Conservation (phyloP, 2,329 filamentous ascomycete species). For the Stylonectria norvegica region DNA sequence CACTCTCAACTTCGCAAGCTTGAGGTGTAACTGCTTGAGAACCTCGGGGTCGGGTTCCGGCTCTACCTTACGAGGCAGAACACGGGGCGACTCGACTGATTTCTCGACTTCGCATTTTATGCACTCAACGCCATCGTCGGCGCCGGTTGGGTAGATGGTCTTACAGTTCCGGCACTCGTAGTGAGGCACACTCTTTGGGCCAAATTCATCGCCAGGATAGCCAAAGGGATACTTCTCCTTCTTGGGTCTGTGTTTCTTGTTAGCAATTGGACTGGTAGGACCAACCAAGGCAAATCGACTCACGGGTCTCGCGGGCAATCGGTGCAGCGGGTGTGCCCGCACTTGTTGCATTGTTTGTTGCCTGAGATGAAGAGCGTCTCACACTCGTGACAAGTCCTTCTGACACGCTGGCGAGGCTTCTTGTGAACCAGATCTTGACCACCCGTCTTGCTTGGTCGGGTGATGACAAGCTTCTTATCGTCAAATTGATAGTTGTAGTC, state of each 20-base stretch:
- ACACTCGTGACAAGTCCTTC: conserved; percentile 75
- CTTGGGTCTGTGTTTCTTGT: conserved; percentile 49
- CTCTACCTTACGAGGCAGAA: conserved; percentile 57
- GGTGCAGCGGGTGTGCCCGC: conserved; percentile 71
- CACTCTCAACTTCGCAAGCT: conserved; percentile 45
- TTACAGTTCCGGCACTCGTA: conserved; percentile 63
- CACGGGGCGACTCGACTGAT: conserved; percentile 56
- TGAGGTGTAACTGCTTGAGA: conserved; percentile 54
- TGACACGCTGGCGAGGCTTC: conserved; percentile 67
- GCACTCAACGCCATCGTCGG: conserved; percentile 54
- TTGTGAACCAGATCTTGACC: conserved; percentile 70
- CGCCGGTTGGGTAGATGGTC: conserved; percentile 50
- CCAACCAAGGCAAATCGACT: conserved; percentile 35
- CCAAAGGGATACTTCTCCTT: conserved; percentile 66
- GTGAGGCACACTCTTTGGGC: conserved; percentile 47
- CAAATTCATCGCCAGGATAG: conserved; percentile 64
- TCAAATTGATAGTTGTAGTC: conserved; percentile 46
- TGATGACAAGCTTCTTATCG: conserved; percentile 52
- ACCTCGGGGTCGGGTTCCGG: conserved; percentile 60
- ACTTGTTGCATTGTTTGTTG: conserved; percentile 63
- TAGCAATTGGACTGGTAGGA: conserved; percentile 9
- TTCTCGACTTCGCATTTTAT: conserved; percentile 58
- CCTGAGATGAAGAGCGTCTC: conserved; percentile 56
- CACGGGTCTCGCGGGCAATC: conserved; percentile 79
- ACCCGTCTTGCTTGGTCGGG: conserved; percentile 61